Percentiles rank a stretch among this genome's conserved stretches.
Evolutionary conservation across 139 green algal species (phyloP).

Genomic region (Ettlia oleoabundans): DNA sequence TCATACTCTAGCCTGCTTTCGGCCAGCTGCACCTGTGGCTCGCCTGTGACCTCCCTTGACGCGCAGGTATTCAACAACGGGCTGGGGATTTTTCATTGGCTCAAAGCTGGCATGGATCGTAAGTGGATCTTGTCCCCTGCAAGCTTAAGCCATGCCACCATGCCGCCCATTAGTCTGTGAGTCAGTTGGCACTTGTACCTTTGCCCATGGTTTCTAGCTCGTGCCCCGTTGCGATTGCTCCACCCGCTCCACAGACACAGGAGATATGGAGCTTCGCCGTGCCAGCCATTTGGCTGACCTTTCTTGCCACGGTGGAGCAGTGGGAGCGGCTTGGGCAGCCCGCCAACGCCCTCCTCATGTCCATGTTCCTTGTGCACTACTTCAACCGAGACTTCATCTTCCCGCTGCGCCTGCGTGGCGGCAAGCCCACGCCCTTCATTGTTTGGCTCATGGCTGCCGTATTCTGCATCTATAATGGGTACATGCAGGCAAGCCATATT

Average conservation of each 20-base stretch:
- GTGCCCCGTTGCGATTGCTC: too few relatives aligned
- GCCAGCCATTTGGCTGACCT: conserved; percentile 35
- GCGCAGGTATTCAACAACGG: conserved; percentile 28
- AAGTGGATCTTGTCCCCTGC: not conserved
- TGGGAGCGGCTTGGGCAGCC: conserved; percentile 12
- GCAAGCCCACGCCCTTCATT: conserved; percentile 65
- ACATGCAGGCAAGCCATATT: too few relatives aligned
- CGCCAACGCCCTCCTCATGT: conserved; percentile 36
- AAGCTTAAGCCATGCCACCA: too few relatives aligned
- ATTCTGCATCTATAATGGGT: conserved; percentile 82
- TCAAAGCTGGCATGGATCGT: conserved; percentile 35
- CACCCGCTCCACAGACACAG: conserved; percentile 47
- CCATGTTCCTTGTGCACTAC: conserved; percentile 53
- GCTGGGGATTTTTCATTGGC: conserved; percentile 33
- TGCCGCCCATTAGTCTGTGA: too few relatives aligned
- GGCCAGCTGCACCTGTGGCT: not conserved
- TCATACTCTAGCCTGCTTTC: too few relatives aligned
- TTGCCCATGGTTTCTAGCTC: not conserved
- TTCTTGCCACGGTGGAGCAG: conserved; percentile 33
- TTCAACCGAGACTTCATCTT: conserved; percentile 63
- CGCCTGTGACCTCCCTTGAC: not conserved
- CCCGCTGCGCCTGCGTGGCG: conserved; percentile 54
- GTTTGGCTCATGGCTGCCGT: conserved; percentile 59
- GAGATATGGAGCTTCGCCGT: conserved; percentile 49
- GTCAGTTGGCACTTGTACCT: not conserved